phyloP scores from a whole-genome alignment of 2,329 filamentous ascomycete species.

The Colletotrichum sp. region DNA sequence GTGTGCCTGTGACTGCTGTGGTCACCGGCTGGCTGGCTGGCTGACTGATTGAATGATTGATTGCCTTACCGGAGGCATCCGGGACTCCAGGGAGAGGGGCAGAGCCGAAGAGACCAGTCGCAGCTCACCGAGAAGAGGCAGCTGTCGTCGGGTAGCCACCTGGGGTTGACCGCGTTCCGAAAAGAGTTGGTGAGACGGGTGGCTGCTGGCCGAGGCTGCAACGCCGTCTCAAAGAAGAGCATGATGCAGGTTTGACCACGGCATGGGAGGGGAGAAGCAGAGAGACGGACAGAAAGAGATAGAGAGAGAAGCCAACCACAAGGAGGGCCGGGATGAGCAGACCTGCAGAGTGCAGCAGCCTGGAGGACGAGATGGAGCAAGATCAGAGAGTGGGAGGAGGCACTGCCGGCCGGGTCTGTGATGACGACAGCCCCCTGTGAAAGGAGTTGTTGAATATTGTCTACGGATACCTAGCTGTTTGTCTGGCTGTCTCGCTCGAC shows the following conservation, averaged over 20 bases:
- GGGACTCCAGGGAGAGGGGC: not conserved
- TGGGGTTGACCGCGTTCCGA: not conserved
- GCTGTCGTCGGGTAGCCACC: constrained; percentile 13
- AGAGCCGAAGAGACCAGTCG: not conserved
- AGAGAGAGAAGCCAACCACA: not conserved
- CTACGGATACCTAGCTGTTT: not conserved
- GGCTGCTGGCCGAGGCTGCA: constrained; percentile 11
- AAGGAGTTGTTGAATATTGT: not conserved
- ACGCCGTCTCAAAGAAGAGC: not conserved
- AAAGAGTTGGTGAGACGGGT: constrained; percentile 5
- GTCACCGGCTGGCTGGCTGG: not conserved
- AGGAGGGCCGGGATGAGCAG: not conserved
- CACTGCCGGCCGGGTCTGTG: not conserved
- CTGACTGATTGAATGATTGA: not conserved
- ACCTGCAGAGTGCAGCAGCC: not conserved
- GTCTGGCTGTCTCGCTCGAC: not conserved
- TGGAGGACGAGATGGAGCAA: not conserved
- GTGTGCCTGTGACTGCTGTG: not conserved
- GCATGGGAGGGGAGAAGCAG: not conserved
- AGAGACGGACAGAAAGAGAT: not conserved
- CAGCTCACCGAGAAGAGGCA: not conserved
- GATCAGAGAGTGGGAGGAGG: not conserved
- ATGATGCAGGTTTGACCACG: constrained; percentile 8
- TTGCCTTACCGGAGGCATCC: not conserved
- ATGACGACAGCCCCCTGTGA: not conserved